These are phyloP conservation scores for Aschersonia sp. DNA, from an alignment of 2,329 filamentous ascomycete genomes.

Conservation along the genomic window DNA sequence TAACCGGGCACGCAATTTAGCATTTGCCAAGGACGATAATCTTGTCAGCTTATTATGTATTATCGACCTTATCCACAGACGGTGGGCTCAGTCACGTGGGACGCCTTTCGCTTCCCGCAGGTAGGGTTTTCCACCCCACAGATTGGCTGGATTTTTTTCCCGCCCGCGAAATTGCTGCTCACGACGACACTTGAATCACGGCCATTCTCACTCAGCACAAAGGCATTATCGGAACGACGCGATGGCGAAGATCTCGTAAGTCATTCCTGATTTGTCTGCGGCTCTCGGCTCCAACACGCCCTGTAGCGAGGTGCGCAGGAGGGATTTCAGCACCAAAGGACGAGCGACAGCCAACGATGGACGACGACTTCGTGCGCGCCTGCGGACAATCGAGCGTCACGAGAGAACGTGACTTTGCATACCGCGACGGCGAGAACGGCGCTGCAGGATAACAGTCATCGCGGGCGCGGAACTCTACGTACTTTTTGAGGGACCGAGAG, in stretches of 20 bases:
- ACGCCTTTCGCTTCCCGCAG: constrained; percentile 12
- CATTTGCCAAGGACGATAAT: no score
- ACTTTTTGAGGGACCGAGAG: not conserved
- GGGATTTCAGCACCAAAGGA: no score
- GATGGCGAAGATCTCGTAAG: constrained; percentile 54
- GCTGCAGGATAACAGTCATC: no score
- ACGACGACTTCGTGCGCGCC: constrained; percentile 1
- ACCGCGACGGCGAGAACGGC: no score
- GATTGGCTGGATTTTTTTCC: constrained; percentile 18
- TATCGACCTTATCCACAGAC: no score
- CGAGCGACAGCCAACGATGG: constrained; percentile 3
- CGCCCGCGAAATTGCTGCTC: constrained; percentile 17
- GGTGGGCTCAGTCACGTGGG: constrained; percentile 14
- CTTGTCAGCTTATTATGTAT: no score
- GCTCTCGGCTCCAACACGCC: constrained; percentile 1
- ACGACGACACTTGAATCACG: constrained; percentile 4
- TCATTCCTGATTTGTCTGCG: constrained; percentile 13
- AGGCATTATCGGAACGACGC: constrained; percentile 31
- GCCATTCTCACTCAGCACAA: constrained; percentile 21
- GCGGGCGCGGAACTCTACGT: not conserved
- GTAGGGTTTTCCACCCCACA: constrained; percentile 27
- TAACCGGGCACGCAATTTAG: constrained; percentile 15
- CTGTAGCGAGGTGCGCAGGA: no score
- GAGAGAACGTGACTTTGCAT: no score
- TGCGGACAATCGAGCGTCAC: not conserved